Evolutionary conservation across 257 asterid species (phyloP).

Genomic region (Fraxinus cuspidata): DNA sequence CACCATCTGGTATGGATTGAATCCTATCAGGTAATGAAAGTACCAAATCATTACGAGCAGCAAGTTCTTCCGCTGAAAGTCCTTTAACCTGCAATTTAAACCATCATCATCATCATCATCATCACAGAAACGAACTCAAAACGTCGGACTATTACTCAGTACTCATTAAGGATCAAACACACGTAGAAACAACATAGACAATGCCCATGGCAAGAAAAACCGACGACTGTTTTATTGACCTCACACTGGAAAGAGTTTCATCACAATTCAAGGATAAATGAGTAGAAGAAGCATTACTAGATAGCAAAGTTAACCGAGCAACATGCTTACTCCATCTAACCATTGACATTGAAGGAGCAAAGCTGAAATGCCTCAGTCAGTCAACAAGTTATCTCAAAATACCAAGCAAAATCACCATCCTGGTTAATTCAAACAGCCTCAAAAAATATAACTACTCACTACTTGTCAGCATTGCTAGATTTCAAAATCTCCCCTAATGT

Average conservation of each 20-base stretch:
- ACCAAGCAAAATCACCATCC: background rate
- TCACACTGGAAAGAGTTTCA: background rate
- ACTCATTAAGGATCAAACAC: background rate
- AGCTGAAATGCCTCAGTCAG: background rate
- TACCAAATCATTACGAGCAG: conserved; percentile 55
- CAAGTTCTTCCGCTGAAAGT: conserved; percentile 49
- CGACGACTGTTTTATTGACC: background rate
- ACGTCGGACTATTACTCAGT: background rate
- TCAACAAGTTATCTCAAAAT: background rate
- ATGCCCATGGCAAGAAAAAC: background rate
- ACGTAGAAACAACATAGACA: background rate
- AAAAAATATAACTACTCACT: no score
- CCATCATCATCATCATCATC: background rate
- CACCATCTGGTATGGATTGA: conserved; percentile 59
- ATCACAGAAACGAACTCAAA: background rate
- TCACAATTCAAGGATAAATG: background rate
- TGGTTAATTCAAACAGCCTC: background rate
- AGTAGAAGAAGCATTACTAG: background rate
- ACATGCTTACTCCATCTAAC: background rate
- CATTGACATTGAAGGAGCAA: background rate
- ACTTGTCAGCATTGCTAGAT: no score
- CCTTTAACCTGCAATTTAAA: conserved; percentile 45
- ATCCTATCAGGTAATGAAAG: conserved; percentile 57
- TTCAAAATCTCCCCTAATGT: background rate
- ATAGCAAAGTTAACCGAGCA: background rate